Evolutionary conservation across 768 basidiomycete species (phyloP).

Genomic region (Strobilomyces echinocephalus): DNA sequence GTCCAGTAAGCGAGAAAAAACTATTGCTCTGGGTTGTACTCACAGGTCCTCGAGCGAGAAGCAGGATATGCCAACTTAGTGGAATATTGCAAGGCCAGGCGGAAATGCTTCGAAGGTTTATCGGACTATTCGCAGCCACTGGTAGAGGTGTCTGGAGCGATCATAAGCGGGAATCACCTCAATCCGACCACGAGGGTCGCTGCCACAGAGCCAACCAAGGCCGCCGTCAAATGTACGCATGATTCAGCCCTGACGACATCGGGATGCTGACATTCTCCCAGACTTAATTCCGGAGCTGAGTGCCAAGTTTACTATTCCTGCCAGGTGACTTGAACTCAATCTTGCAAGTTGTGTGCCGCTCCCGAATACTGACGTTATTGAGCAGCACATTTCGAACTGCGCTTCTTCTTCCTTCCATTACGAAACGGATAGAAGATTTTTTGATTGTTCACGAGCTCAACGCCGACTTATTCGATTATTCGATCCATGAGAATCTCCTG

Average conservation of each 20-base stretch:
- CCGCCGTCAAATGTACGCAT: constrained; percentile 56
- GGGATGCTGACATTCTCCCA: constrained; percentile 34
- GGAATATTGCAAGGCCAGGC: constrained; percentile 59
- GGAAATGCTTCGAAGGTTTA: constrained; percentile 60
- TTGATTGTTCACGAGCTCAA: constrained; percentile 78
- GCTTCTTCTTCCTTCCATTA: constrained; percentile 69
- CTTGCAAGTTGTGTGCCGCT: constrained; percentile 14
- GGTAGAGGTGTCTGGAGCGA: constrained; percentile 58
- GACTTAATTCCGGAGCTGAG: constrained; percentile 85
- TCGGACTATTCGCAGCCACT: constrained; percentile 63
- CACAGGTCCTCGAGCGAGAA: constrained; percentile 47
- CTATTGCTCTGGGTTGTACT: neutral
- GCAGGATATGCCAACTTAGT: constrained; percentile 54
- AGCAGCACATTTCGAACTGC: constrained; percentile 63
- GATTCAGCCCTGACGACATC: constrained; percentile 14
- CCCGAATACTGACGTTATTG: constrained; percentile 21
- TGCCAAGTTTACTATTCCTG: constrained; percentile 64
- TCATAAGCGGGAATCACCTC: constrained; percentile 51
- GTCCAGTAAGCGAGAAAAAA: constrained; percentile 45
- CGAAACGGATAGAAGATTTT: constrained; percentile 65
- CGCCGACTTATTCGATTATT: constrained; percentile 55
- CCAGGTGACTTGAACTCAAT: constrained; percentile 47
- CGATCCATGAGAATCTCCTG: constrained; percentile 57
- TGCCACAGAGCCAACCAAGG: constrained; percentile 34
- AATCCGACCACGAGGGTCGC: constrained; percentile 47